Base-by-base conservation (phyloP, 2,329 filamentous ascomycete genomes). In the Daldinia sp. region DNA sequence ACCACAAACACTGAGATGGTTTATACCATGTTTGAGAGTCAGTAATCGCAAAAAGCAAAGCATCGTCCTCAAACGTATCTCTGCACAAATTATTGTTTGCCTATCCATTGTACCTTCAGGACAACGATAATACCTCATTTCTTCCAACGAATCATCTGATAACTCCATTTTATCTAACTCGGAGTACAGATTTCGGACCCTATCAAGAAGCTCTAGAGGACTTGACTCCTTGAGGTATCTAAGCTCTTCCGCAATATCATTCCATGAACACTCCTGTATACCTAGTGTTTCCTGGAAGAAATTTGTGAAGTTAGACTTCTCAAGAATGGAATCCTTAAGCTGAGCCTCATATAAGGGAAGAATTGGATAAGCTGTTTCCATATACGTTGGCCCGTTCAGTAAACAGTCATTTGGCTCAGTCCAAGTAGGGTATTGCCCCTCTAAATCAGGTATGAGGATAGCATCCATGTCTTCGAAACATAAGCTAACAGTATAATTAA, bases 1-100 rank as follows among this genome's bases (percentile, higher is more conserved):
- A 63, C 55, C 55, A 63, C 6, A 63, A 19, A 23, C 55, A 59
- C 27, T 60, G 50, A 15, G 45, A 50, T n/a, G 45, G 8, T 2
- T 21, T 63, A 23, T 49, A 7, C 61, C 61, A 63, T 15, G 47
- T 54, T 7, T 54, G 32, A 5, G 21, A 23, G 6, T 39, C 27
- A 3, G 19, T 13, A 13, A 47, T 29, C 3, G 19, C 34, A 19
- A 50, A 64, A 21, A 50, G 13, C 9, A 61, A 15, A 17, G 37
- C 45, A 11, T 52, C 11, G 0, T 13, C 29, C 15, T 56, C 11
- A 37, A 63, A 63, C 2, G 7, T 4, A 1, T 45, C 15, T 23
- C 60, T 63, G 5, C 8, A 8, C 0, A 15, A 0, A 23, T 25
- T 13, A 17, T 25, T 13, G 13, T 57, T 25, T 57, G 58, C 19